Evolutionary conservation across 768 basidiomycete genomes (phyloP).

Genomic region (Lepiota venenata): DNA sequence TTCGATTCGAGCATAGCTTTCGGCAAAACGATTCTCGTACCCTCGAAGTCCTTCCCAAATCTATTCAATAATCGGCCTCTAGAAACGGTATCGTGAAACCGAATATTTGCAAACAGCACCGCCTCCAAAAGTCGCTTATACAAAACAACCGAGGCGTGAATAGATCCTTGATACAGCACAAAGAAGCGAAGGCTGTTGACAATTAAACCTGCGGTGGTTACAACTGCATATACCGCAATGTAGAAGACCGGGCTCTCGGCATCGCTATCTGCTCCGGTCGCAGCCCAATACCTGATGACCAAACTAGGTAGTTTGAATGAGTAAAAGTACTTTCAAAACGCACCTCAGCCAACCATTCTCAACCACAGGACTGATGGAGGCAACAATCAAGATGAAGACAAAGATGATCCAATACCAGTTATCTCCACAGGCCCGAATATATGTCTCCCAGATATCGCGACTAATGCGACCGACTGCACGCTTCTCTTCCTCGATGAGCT

Average conservation of each 20-base stretch:
- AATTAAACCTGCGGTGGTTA: slow-evolving; percentile 38
- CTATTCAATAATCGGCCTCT: slow-evolving; percentile 81
- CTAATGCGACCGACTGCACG: slow-evolving; percentile 73
- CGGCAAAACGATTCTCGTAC: slow-evolving; percentile 16
- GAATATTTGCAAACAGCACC: slow-evolving; percentile 83
- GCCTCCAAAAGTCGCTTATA: slow-evolving; percentile 75
- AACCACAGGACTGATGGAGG: slow-evolving; percentile 60
- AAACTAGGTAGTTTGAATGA: not conserved
- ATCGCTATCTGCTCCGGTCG: slow-evolving; percentile 37
- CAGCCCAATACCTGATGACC: slow-evolving; percentile 51
- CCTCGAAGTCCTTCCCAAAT: slow-evolving; percentile 91
- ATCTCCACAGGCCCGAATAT: slow-evolving; percentile 37
- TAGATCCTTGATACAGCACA: slow-evolving; percentile 79
- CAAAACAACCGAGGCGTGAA: slow-evolving; percentile 73
- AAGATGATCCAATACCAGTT: slow-evolving; percentile 61
- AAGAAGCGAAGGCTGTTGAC: slow-evolving; percentile 64
- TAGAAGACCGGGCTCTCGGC: slow-evolving; percentile 53
- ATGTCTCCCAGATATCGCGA: slow-evolving; percentile 56
- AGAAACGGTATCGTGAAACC: slow-evolving; percentile 92
- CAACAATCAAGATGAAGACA: slow-evolving; percentile 45
- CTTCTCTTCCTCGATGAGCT: slow-evolving; percentile 82
- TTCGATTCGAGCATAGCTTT: not conserved
- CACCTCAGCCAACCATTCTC: slow-evolving; percentile 74
- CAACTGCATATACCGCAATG: slow-evolving; percentile 64
- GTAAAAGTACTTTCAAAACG: not conserved